phyloP scores from a whole-genome alignment of 352 stramenopile genomes.

The Aphanomyces astaci region DNA sequence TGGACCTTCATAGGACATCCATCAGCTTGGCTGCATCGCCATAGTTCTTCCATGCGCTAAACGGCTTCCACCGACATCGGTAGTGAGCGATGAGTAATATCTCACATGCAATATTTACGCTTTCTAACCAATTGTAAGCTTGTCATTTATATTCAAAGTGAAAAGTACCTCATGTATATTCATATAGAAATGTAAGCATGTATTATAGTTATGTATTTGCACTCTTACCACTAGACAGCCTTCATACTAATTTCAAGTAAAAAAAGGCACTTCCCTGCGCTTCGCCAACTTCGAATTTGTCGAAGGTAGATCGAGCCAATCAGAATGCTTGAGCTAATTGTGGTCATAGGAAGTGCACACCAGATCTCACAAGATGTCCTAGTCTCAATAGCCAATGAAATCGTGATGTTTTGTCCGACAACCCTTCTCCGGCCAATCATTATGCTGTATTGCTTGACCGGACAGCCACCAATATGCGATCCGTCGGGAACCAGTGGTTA shows the following conservation, averaged over 20 bases:
- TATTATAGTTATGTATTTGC: no score
- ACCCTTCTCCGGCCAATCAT: background rate
- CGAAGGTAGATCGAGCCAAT: background rate
- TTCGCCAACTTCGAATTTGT: background rate
- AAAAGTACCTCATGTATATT: no score
- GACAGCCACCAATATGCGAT: background rate
- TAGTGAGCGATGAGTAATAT: no score
- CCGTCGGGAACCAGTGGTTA: background rate
- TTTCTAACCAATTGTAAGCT: no score
- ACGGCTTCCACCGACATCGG: no score
- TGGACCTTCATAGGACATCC: no score
- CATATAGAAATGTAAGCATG: no score
- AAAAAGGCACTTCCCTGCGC: background rate
- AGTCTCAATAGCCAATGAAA: slow-evolving; percentile 13
- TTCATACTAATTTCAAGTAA: background rate
- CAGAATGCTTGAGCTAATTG: background rate
- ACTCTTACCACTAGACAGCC: background rate
- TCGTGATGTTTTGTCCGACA: background rate
- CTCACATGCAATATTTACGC: no score
- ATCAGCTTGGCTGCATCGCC: no score
- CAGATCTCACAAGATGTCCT: background rate
- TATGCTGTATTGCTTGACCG: background rate
- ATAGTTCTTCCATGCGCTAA: no score
- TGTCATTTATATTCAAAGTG: no score
- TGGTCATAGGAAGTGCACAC: slow-evolving; percentile 6